These are phyloP conservation scores for Geum urbanum DNA, from an alignment of 306 rosid species.

Conservation along the genomic window DNA sequence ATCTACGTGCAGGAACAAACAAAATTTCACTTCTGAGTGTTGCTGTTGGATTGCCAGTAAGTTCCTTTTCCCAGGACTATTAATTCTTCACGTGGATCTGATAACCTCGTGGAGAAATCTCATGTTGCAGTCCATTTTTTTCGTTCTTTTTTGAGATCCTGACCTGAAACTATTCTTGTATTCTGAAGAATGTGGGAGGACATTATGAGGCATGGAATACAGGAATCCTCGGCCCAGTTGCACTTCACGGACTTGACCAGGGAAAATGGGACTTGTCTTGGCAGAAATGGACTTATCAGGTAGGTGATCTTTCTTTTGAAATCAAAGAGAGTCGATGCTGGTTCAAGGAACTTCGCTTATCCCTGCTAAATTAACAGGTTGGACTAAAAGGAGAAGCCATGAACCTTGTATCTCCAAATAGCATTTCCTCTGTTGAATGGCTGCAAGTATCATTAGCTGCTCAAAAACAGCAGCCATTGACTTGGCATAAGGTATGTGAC, in stretches of 20 bases:
- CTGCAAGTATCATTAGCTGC: slow-evolving; percentile 58
- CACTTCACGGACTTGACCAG: slow-evolving; percentile 81
- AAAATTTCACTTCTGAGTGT: slow-evolving; percentile 84
- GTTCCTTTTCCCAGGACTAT: slow-evolving; percentile 30
- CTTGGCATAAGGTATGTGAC: slow-evolving; percentile 89
- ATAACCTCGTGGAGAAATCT: not conserved
- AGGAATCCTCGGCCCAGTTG: slow-evolving; percentile 97
- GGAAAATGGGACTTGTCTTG: slow-evolving; percentile 92
- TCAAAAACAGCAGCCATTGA: slow-evolving; percentile 71
- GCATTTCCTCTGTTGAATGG: slow-evolving; percentile 85
- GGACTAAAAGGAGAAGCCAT: slow-evolving; percentile 96
- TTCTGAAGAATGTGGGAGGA: slow-evolving; percentile 83
- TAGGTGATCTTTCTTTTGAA: slow-evolving; percentile 29
- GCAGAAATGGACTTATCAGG: slow-evolving; percentile 99
- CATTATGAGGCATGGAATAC: slow-evolving; percentile 93
- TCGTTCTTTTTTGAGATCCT: slow-evolving; percentile 6
- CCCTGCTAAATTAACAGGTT: slow-evolving; percentile 44
- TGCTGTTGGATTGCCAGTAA: slow-evolving; percentile 93
- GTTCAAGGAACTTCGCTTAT: slow-evolving; percentile 23
- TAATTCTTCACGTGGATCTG: slow-evolving; percentile 5
- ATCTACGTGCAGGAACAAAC: slow-evolving; percentile 80
- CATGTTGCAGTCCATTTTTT: not conserved
- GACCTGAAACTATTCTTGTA: slow-evolving; percentile 17
- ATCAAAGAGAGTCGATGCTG: not conserved
- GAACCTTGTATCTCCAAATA: slow-evolving; percentile 74